phyloP scores from a whole-genome alignment of 1,139 yeast species.

The Insectozyma bohioensis region DNA sequence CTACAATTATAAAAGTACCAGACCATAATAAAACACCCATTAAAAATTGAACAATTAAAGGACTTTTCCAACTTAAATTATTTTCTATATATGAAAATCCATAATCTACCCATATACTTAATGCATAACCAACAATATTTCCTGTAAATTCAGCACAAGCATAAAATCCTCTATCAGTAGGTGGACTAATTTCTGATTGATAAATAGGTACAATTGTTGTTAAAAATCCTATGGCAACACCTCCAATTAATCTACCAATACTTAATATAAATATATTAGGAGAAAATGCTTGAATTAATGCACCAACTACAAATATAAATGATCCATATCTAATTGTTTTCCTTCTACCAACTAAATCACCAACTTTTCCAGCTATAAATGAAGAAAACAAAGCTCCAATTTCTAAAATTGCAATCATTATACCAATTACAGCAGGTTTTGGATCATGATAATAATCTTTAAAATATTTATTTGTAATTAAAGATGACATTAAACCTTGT shows the following conservation, averaged over 20 bases:
- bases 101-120: constrained; percentile 91
- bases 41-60: constrained; percentile 71
- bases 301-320: constrained; percentile 77
- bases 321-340: constrained; percentile 83
- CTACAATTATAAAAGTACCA: constrained; percentile 79
- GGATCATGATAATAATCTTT: constrained; percentile 72
- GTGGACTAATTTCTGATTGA: constrained; percentile 89
- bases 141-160: constrained; percentile 95
- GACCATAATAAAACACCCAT: constrained; percentile 67
- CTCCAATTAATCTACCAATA: constrained; percentile 76
- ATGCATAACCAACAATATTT: constrained; percentile 80
- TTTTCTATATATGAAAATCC: constrained; percentile 61
- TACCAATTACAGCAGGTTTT: constrained; percentile 47
- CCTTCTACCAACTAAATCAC: constrained; percentile 80
- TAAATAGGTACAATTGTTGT: constrained; percentile 96
- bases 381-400: constrained; percentile 84
- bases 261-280: constrained; percentile 50
- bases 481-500: constrained; percentile 61
- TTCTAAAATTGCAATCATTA: constrained; percentile 54
- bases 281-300: constrained; percentile 63
- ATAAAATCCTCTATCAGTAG: constrained; percentile 82
- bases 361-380: constrained; percentile 69
- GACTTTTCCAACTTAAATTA: constrained; percentile 72
- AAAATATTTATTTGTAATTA: constrained; percentile 69
- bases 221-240: constrained; percentile 84